Base-by-base conservation (phyloP, 2,329 filamentous ascomycete species). In the Pseudocercospora musae region DNA sequence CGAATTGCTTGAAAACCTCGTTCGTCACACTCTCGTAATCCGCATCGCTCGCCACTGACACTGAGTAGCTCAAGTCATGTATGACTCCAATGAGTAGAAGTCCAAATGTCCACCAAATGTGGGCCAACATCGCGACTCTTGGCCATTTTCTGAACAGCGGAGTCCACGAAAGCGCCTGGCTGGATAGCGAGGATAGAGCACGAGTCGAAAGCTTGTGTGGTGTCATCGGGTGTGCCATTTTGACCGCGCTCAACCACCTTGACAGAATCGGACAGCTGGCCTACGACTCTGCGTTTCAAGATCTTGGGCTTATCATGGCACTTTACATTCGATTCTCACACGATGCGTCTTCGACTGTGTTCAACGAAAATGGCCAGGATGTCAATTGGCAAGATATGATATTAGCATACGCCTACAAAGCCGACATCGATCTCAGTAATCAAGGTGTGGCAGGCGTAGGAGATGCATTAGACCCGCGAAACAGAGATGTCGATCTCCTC, bases 91-190 rank as follows among this genome's bases (percentile, higher is more conserved):
- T 57, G 21, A 48, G 18, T 8, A 40, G 44, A 21, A 57, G 37
- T 29, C 48, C 48, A 13, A 57, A 60, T 18, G 21, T 57, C 8
- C 61, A 63, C 29, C 52, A 60, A 25, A 49, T 44, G n/a, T 63
- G 61, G 61, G 57, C 61, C n/a, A 52, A 48, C 33, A 40, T 60
- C 21, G 52, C 61, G 13, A 29, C 57, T 23, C 33, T 63, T 6
- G 61, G 42, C 1, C 57, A 63, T 13, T 63, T 60, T 15, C 57
- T 63, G 6, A 50, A 60, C 20, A 48, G 57, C 21, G 29, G 31
- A 9, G 15, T 6, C 27, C 59, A 61, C 13, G 3, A 50, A 20
- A 21, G 53, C 18, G 20, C 40, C 6, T 63, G 61, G 61, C 15
- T 53, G 4, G 29, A 37, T 5, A 52, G 46, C 20, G 61, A 63